Conservation (phyloP, 441 rosid genomes). For the Gossypium schwendimanii region DNA sequence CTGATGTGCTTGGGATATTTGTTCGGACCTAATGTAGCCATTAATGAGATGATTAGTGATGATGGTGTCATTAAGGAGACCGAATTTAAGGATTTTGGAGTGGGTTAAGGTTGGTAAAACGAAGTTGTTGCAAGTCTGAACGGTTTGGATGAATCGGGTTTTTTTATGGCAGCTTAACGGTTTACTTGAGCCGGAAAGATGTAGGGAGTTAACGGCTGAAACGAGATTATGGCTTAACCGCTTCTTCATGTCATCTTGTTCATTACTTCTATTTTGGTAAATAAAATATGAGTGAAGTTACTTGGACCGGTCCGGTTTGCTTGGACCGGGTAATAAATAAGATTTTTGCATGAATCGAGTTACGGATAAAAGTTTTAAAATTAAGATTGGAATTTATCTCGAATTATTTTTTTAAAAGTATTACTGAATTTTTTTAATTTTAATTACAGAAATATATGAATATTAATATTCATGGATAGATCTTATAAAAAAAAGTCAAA, state of each 20-base stretch:
- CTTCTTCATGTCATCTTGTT: constrained; percentile 14
- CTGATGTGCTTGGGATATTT: constrained; percentile 24
- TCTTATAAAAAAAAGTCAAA: too few species aligned
- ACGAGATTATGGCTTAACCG: not conserved
- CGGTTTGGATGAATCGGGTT: constrained; percentile 23
- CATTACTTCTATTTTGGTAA: not conserved
- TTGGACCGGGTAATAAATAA: not conserved
- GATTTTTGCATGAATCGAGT: not conserved
- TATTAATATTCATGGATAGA: too few species aligned
- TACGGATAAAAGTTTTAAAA: too few species aligned
- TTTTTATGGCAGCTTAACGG: constrained; percentile 7
- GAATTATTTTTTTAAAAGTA: too few species aligned
- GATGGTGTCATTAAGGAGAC: constrained; percentile 27
- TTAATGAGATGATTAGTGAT: constrained; percentile 44
- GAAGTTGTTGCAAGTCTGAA: constrained; percentile 27
- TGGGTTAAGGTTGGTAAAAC: constrained; percentile 26
- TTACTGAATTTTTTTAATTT: too few species aligned
- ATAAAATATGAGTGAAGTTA: not conserved
- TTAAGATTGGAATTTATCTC: too few species aligned
- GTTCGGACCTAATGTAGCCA: constrained; percentile 25
- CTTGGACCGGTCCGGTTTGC: too few species aligned
- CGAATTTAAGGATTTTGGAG: constrained; percentile 33
- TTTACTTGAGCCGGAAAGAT: not conserved
- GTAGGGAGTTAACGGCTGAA: not conserved
- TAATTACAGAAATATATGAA: too few species aligned